phyloP scores from a whole-genome alignment of 768 basidiomycete genomes.

The Psilocybe tampanensis region DNA sequence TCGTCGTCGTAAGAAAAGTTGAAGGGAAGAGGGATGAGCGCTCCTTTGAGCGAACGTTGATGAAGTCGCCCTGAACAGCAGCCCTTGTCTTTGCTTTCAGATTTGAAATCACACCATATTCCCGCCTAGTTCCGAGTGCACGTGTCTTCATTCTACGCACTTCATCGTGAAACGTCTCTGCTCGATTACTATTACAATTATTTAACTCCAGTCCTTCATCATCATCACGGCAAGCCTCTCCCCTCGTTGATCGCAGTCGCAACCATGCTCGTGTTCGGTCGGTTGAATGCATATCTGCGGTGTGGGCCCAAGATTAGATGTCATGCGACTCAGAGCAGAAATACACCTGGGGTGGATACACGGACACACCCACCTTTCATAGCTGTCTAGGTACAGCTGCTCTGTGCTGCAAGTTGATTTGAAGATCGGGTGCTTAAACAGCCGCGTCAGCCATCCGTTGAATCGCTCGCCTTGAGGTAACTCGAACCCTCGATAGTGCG shows the following conservation, averaged over 20 bases:
- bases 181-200: neutral
- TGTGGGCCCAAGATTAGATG: neutral
- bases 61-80: too few relatives aligned
- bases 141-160: conserved; percentile 1
- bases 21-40: neutral
- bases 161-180: neutral
- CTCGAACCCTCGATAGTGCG: conserved; percentile 68
- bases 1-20: too few relatives aligned
- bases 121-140: conserved; percentile 10
- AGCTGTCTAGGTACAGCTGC: conserved; percentile 68
- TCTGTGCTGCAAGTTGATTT: conserved; percentile 70
- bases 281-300: conserved; percentile 76
- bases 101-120: conserved; percentile 14
- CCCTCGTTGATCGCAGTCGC: conserved; percentile 77
- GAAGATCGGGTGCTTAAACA: conserved; percentile 66
- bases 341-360: neutral
- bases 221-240: conserved; percentile 61
- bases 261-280: conserved; percentile 76
- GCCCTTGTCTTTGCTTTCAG: conserved; percentile 8
- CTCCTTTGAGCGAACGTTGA: neutral
- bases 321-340: conserved; percentile 5
- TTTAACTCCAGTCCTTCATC: conserved; percentile 25
- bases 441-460: conserved; percentile 50
- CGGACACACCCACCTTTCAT: conserved; percentile 55
- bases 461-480: conserved; percentile 52